A percentile compares a stretch with the other conserved stretches of the same genome.
Evolutionary conservation across 2,329 filamentous ascomycete species (phyloP).

Genomic region (Cadophora gregata): DNA sequence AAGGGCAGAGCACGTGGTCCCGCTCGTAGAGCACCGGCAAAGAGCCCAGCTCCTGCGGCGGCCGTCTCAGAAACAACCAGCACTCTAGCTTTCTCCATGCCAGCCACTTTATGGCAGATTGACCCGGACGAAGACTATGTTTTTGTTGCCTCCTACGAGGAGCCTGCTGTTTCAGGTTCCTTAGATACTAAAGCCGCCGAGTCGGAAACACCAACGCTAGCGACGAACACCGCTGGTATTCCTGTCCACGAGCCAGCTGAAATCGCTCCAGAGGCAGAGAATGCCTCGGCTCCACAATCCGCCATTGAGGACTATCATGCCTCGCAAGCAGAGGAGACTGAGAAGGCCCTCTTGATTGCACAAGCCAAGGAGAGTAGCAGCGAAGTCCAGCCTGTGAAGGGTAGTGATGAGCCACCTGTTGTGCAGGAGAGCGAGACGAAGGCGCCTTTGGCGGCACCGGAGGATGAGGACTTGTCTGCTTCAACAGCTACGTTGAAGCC

Average conservation of each 20-base stretch:
- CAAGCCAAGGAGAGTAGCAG: slow-evolving; percentile 19
- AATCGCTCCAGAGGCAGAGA: slow-evolving; percentile 28
- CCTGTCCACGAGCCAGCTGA: slow-evolving; percentile 34
- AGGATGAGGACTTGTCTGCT: slow-evolving; percentile 35
- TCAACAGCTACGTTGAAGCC: slow-evolving; percentile 39
- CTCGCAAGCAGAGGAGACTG: slow-evolving; percentile 28
- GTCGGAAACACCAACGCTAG: slow-evolving; percentile 35
- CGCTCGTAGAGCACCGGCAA: slow-evolving; percentile 72
- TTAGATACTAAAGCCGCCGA: slow-evolving; percentile 28
- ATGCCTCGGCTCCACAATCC: slow-evolving; percentile 24
- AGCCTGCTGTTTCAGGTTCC: slow-evolving; percentile 14
- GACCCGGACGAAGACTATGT: slow-evolving; percentile 49
- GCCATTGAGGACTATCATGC: slow-evolving; percentile 27
- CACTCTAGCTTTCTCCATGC: slow-evolving; percentile 40
- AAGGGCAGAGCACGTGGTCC: slow-evolving; percentile 91
- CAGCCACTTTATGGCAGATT: slow-evolving; percentile 50
- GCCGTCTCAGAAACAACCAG: slow-evolving; percentile 25
- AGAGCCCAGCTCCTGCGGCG: slow-evolving; percentile 42
- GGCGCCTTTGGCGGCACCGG: background rate
- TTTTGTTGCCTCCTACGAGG: slow-evolving; percentile 39
- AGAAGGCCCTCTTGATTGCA: slow-evolving; percentile 24
- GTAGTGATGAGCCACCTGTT: slow-evolving; percentile 30
- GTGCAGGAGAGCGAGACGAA: slow-evolving; percentile 21
- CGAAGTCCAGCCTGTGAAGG: slow-evolving; percentile 28
- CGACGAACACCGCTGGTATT: slow-evolving; percentile 39